Base-by-base conservation (phyloP, 805 yeast species). In the Kuraishia floccosa region DNA sequence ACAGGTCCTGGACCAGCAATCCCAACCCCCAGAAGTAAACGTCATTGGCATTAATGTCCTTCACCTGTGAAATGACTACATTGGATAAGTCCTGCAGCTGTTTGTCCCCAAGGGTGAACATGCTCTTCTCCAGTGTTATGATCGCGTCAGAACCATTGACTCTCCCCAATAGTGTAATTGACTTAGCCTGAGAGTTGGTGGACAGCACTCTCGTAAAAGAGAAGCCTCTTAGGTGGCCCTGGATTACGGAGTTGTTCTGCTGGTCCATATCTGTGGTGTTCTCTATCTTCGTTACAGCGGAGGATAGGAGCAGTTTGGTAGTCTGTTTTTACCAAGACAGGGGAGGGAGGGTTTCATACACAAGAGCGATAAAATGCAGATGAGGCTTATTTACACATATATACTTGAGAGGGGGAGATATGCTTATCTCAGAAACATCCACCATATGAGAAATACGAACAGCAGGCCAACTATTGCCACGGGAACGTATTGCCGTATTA, bases 401-500 rank as follows among this genome's bases (percentile, higher is more conserved):
- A n/a, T n/a, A n/a, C n/a, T n/a, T n/a, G n/a, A n/a, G n/a, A n/a
- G n/a, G n/a, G n/a, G n/a, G 22, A 19, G 22, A 7, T 7, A 19
- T 7, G 7, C 12, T 28, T 35, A 15, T 45, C 72, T 63, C 13
- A 81, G 57, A 39, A 83, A 73, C 50, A 82, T 63, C 69, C 84
- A 86, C 83, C 93, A 91, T 22, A 89, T 56, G 32, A 91, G 54
- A 49, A 87, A 83, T 15, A 85, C 75, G 37, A 81, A 57, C 30
- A 87, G 55, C 24, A 89, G 58, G 2, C 77, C 77, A 17, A 80
- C 65, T 11, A 86, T 79, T 7, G 68, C 83, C 24, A 89, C 64
- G 2, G 97, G 97, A 3, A 85, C 82, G 50, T 91, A 91, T 59
- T 91, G 94, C 44, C 85, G 72, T 33, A 91, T 60, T 52, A 91